Percentiles rank a stretch among this genome's conserved stretches.
phyloP scores from a whole-genome alignment of 2,329 filamentous ascomycete genomes.

The Fusarium sp. region DNA sequence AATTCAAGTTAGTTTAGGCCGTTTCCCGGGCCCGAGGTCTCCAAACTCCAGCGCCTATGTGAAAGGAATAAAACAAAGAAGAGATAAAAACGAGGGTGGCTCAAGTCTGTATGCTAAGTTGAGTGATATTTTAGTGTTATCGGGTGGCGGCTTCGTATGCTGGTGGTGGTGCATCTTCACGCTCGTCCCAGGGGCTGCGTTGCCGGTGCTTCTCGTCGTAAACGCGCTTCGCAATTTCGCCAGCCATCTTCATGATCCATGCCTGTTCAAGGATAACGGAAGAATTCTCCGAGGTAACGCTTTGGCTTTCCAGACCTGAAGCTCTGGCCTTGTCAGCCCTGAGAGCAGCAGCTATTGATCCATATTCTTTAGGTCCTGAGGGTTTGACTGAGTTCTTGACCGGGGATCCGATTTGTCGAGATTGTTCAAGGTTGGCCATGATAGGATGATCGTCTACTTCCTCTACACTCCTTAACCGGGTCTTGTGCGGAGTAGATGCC shows the following conservation, averaged over 20 bases:
- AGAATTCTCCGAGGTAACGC: slow-evolving; percentile 56
- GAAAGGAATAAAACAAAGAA: slow-evolving; percentile 27
- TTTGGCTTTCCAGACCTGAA: slow-evolving; percentile 46
- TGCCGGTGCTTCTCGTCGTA: slow-evolving; percentile 80
- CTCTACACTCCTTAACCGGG: slow-evolving; percentile 51
- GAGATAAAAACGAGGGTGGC: slow-evolving; percentile 34
- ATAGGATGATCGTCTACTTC: slow-evolving; percentile 37
- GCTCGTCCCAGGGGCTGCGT: slow-evolving; percentile 55
- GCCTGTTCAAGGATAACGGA: slow-evolving; percentile 78
- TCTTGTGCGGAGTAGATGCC: slow-evolving; percentile 48
- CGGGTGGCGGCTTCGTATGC: slow-evolving; percentile 65
- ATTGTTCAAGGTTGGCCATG: slow-evolving; percentile 39
- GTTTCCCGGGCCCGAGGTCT: slow-evolving; percentile 24
- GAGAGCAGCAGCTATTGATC: slow-evolving; percentile 29
- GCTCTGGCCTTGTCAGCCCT: slow-evolving; percentile 46
- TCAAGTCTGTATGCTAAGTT: slow-evolving; percentile 28
- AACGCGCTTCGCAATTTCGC: slow-evolving; percentile 86
- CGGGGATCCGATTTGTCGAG: slow-evolving; percentile 40
- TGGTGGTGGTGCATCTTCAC: slow-evolving; percentile 67
- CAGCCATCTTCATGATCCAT: slow-evolving; percentile 93
- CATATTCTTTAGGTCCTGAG: slow-evolving; percentile 24
- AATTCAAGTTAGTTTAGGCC: slow-evolving; percentile 21
- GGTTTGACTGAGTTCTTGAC: slow-evolving; percentile 31
- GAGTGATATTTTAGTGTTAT: slow-evolving; percentile 42
- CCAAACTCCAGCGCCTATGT: slow-evolving; percentile 39